phyloP scores from a whole-genome alignment of 164 flowering plant species.

The Echeveria elegans region DNA sequence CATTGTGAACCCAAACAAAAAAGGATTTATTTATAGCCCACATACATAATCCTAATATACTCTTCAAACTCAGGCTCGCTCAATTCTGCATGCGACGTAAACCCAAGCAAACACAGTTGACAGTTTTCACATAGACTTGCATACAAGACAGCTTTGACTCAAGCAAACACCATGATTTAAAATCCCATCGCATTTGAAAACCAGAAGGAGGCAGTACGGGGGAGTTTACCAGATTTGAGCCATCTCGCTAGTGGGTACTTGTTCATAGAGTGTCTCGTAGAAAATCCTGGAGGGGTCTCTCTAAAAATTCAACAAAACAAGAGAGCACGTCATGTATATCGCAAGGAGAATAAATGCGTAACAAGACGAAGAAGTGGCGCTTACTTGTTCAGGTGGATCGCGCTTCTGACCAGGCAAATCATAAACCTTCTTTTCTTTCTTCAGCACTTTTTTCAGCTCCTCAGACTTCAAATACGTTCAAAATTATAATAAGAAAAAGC shows the following conservation, averaged over 20 bases:
- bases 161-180: neutral
- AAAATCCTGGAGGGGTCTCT: constrained; percentile 91
- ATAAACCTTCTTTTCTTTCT: constrained; percentile 63
- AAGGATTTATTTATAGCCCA: neutral
- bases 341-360: neutral
- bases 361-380: constrained; percentile 1
- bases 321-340: constrained; percentile 7
- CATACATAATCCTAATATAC: neutral
- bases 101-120: no score
- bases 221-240: constrained; percentile 67
- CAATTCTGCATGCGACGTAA: neutral
- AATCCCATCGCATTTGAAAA: neutral
- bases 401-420: constrained; percentile 95
- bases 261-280: constrained; percentile 67
- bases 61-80: neutral
- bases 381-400: constrained; percentile 81
- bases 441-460: constrained; percentile 23
- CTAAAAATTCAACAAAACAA: constrained; percentile 36
- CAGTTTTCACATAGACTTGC: neutral
- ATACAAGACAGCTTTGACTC: neutral
- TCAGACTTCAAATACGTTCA: constrained; percentile 12
- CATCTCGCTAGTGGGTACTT: constrained; percentile 75
- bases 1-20: neutral
- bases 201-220: neutral
- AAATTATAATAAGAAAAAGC: constrained; percentile 5